Conservation (phyloP, 306 rosid species). For the Argentina anserina region DNA sequence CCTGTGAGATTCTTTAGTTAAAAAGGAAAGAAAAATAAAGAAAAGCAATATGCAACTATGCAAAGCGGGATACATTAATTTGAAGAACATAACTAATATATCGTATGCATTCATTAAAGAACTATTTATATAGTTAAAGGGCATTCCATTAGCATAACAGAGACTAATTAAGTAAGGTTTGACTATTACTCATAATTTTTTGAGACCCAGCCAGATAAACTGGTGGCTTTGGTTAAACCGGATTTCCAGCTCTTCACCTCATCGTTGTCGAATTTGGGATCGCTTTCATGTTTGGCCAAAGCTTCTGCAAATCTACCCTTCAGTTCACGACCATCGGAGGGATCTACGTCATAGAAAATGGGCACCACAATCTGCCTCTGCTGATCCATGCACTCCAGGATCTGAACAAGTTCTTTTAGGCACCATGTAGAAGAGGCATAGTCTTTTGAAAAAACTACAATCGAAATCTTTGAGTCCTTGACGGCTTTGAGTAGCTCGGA, state of each 20-base stretch:
- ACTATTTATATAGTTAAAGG: too few relatives aligned
- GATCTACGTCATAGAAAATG: slow-evolving; percentile 3
- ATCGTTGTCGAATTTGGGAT: neutral
- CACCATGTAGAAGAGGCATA: slow-evolving; percentile 7
- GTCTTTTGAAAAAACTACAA: neutral
- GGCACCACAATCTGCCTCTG: slow-evolving; percentile 7
- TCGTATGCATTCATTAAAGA: too few relatives aligned
- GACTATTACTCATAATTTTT: neutral
- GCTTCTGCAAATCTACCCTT: neutral
- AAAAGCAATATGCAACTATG: neutral
- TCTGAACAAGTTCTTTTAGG: slow-evolving; percentile 8
- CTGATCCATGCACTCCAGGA: neutral
- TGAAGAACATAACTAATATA: neutral
- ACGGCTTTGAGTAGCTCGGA: neutral
- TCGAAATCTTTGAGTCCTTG: neutral
- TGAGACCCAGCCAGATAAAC: neutral
- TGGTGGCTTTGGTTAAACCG: neutral
- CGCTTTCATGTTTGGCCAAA: neutral
- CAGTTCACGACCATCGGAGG: neutral
- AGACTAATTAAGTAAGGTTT: neutral
- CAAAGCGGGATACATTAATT: neutral
- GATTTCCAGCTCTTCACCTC: neutral
- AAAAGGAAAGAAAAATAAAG: neutral
- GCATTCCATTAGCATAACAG: too few relatives aligned
- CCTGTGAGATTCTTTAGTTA: neutral